Evolutionary conservation across 2,329 filamentous ascomycete species (phyloP).

Genomic region (Fusarium sp.): DNA sequence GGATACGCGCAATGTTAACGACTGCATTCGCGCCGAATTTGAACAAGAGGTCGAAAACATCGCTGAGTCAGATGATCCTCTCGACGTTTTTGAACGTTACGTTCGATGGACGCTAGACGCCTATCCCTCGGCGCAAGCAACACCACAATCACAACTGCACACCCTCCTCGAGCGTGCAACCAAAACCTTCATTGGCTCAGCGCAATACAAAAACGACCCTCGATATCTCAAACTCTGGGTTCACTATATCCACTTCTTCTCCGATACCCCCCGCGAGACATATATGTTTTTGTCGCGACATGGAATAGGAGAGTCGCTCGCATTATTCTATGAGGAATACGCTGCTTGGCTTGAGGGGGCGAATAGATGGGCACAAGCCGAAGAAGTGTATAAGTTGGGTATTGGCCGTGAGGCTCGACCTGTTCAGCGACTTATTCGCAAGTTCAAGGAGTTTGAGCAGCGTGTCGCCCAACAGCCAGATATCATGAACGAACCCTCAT

Average conservation of each 20-base stretch:
- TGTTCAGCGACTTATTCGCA: conserved; percentile 82
- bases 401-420: conserved; percentile 90
- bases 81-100: conserved; percentile 96
- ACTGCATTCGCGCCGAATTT: conserved; percentile 83
- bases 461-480: conserved; percentile 75
- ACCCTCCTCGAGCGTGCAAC: conserved; percentile 92
- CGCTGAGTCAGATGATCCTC: conserved; percentile 90
- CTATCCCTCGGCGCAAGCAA: conserved; percentile 94
- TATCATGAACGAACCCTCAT: conserved; percentile 75
- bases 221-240: conserved; percentile 95
- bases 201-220: conserved; percentile 94
- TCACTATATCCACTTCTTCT: conserved; percentile 92
- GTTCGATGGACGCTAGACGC: conserved; percentile 96
- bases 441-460: conserved; percentile 91
- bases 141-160: conserved; percentile 88
- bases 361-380: conserved; percentile 87
- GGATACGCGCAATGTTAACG: conserved; percentile 81
- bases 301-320: conserved; percentile 85
- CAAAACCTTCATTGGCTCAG: conserved; percentile 84
- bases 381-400: conserved; percentile 92
- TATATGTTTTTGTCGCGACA: conserved; percentile 93
- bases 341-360: conserved; percentile 90
- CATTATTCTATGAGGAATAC: conserved; percentile 97
- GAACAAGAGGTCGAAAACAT: conserved; percentile 84
- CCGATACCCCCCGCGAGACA: conserved; percentile 90